Base-by-base conservation (phyloP, 257 asterid species). In the Solanum clarkiae region DNA sequence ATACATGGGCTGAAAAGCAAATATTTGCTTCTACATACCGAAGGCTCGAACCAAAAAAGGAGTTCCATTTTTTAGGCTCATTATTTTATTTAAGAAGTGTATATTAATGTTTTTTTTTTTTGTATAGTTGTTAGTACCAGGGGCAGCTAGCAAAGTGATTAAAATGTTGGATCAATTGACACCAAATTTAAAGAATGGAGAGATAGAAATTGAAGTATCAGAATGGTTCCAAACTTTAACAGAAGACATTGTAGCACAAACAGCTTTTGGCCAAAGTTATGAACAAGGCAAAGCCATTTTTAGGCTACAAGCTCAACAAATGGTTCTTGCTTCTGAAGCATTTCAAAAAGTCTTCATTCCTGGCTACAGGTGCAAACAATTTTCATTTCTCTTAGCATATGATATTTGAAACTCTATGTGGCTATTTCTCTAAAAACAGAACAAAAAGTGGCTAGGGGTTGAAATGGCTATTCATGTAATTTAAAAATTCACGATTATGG, bases 281-380 rank as follows among this genome's bases (percentile, higher is more conserved):
- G 87, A 87, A 84, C 89, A 87, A 66, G 92, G 92, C 22, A 90
- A 90, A 86, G 87, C 89, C 74, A 88, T 90, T 57, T 90, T 88
- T 72, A 82, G 86, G 26, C 80, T 90, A 54, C 92, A 90, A 57
- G 89, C 91, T 80, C 89, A 87, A 80, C 91, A 90, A 69, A 88
- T 90, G 92, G 71, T 36, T 29, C 86, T 90, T 15, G 91, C 92
- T 40, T 69, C 89, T 18, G 89, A 90, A 85, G 92, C 91, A 7
- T 88, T 90, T 59, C 91, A 90, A 71, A 90, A 88, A 42, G 85
- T 88, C 32, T 90, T 88, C 82, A 86, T 90, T 80, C 92, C 92
- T 14, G 92, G 92, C 55, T 90, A 88, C 88, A 90, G 92, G 92
- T 90, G 86, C 62, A 6, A 49, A 51, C 26, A 14, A 8, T 15